Base-by-base conservation (phyloP, 2,329 filamentous ascomycete species). In the Diaporthe vaccinii region DNA sequence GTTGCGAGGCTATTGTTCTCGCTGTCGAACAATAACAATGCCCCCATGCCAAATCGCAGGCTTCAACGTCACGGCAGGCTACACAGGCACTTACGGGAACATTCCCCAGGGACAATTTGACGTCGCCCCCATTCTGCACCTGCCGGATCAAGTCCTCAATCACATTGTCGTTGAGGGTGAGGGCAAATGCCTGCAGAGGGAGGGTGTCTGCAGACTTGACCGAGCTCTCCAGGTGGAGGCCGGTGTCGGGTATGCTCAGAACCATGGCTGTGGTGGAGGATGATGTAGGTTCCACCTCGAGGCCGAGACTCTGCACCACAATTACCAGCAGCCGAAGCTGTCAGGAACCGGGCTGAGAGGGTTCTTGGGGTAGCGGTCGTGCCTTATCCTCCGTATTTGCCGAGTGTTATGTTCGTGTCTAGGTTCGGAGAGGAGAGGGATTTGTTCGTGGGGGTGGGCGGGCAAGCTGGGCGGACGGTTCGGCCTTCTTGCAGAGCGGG, bases 131-230 rank as follows among this genome's bases (percentile, higher is more conserved):
- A 84, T 87, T 86, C 79, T 89, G 88, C 53, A 90, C 87, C 79
- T 88, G 90, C 81, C 86, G 86, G 78, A 93, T 91, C 88, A 93
- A 89, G 77, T 90, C 87, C 81, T 91, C 89, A 79, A 93, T 89
- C 70, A 91, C 85, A 80, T 85, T 85, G 80, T 91, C 88, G 78
- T 85, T 87, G 77, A 93, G 83, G n/a, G 85, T 87, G 74, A 93
- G 83, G 77, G 89, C 87, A 80, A 93, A 90, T 44, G 89, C 89
- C 79, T 91, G 89, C 41, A 85, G 84, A 12, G 88, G 89, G 51
- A 89, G 83, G 74, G 84, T 82, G 70, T 85, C 84, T 79, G 79
- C 81, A 73, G 84, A 81, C 70, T 86, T 85, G 78, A 87, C 84
- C 77, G 87, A 85, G 83, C 87, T 86, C 80, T 89, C 89, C 82